These are phyloP conservation scores for Alopecurus myosuroides DNA, from an alignment of 176 grass and related monocot genomes.

Conservation along the genomic window DNA sequence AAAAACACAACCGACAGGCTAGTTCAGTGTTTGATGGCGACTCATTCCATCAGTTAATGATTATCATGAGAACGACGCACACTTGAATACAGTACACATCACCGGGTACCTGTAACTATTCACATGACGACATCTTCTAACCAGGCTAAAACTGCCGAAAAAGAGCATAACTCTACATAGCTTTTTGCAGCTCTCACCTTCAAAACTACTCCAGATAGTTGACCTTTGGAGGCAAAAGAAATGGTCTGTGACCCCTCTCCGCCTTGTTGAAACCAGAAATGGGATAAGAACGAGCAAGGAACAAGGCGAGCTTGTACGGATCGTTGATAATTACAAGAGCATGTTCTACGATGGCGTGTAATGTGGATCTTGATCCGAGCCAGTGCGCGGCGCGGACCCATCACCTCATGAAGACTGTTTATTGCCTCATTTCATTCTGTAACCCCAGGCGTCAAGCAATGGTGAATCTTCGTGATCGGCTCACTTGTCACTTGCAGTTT, in stretches of 20 bases:
- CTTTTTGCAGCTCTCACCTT: no score
- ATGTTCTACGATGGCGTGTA: neutral
- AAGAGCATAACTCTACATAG: neutral
- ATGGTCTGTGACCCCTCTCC: neutral
- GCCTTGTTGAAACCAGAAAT: neutral
- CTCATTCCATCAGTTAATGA: neutral
- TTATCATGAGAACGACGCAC: neutral
- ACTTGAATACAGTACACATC: neutral
- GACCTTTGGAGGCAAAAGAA: neutral
- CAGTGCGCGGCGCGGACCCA: neutral
- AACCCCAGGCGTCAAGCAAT: conserved; percentile 32
- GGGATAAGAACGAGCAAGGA: neutral
- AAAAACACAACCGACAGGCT: neutral
- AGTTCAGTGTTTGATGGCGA: neutral
- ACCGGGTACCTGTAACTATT: neutral
- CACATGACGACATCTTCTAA: neutral
- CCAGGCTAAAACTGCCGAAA: neutral
- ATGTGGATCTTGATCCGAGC: neutral
- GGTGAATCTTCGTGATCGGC: neutral
- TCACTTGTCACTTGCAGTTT: neutral
- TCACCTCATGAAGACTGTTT: neutral
- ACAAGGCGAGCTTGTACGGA: neutral
- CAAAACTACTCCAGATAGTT: neutral
- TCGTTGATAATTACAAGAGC: neutral
- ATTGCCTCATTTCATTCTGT: neutral